Evolutionary conservation across 768 basidiomycete species (phyloP), one percentile per base, ranked within the genome.

Genomic region (Boletus reticuloceps): DNA sequence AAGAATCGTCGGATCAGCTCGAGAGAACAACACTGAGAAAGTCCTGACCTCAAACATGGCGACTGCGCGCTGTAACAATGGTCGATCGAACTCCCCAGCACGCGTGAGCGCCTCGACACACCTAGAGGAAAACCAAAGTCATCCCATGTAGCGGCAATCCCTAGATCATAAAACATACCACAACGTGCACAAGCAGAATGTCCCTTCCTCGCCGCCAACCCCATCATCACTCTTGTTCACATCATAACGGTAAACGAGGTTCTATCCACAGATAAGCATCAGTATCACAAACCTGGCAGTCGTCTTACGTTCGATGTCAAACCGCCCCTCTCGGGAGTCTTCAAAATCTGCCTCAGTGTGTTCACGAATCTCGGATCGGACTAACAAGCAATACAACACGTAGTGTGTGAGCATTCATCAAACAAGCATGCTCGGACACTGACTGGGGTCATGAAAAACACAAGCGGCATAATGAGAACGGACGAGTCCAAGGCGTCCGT

Each of bases 151-250:
- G 8, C 20, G 29, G 29, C 20, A 16, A 49, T 16, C 48, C 16
- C 14, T 3, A 16, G 17, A 50, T 29, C 6, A 9, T 11, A 25
- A 19, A 45, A 69, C 75, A 7, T 49, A 88, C 90, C 89, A 92
- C 8, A 92, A 69, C 0, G 89, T 91, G 64, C 92, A 94, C 45
- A 98, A 75, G 56, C 91, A 92, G 73, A 98, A 97, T 0, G 91
- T 94, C 2, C 95, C 95, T 72, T 97, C 95, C 59, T 96, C 92
- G 1, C 95, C 94, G 2, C 96, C 95, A 13, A 98, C 93, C 8
- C 96, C 96, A 63, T 98, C 96, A 54, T 90, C 87, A 0, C 91
- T 85, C 68, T 89, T 89, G 25, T 70, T 74, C 13, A 89, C 86
- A 66, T 98, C 93, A 70, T 98, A 98, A 9, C 95, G 85, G 66